Evolutionary conservation across 768 basidiomycete species (phyloP), one percentile per base, ranked within the genome.

Genomic region (Phaffia tasmanica): DNA sequence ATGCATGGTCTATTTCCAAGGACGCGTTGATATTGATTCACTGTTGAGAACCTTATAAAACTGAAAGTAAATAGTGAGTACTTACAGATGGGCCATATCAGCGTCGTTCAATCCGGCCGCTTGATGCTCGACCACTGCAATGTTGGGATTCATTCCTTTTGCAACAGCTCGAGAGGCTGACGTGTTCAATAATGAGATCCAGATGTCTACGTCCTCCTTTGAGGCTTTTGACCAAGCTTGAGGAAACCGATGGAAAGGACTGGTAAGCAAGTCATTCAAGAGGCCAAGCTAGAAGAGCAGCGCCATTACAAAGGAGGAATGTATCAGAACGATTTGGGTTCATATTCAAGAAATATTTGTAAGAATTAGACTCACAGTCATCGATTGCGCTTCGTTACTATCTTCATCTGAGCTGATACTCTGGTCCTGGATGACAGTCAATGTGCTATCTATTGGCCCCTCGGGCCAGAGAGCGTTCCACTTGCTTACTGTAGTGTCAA

Each of bases 171-270:
- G 60, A 14, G 47, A 55, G 48, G 63, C 48, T 11, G 66, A 57
- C 29, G 66, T 67, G 54, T 67, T 55, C 47, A 67, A 62, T 32
- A 67, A 48, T 21, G 21, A 19, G 14, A 54, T 54, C 66, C 66
- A 67, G 11, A 61, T 42, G 2, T 19, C 61, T 11, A 63, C 48
- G 51, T 50, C 48, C 32, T 57, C 56, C 25, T 42, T 7, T 23
- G 55, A 50, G 19, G 66, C 66, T 5, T 51, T 56, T 5, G 60
- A 49, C 66, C 66, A 67, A 7, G 54, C 30, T 1, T 55, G 48
- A 11, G 66, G 66, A 27, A 67, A 67, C 3, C 66, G 60, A 4
- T 62, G 66, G 61, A 67, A 67, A 16, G 66, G 66, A 47, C 63
- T 62, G 27, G 66, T 67, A 47, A 67, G 66, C 4, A 67, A 62